Conservation (phyloP, 805 yeast species). For the Myxozyma geophila region DNA sequence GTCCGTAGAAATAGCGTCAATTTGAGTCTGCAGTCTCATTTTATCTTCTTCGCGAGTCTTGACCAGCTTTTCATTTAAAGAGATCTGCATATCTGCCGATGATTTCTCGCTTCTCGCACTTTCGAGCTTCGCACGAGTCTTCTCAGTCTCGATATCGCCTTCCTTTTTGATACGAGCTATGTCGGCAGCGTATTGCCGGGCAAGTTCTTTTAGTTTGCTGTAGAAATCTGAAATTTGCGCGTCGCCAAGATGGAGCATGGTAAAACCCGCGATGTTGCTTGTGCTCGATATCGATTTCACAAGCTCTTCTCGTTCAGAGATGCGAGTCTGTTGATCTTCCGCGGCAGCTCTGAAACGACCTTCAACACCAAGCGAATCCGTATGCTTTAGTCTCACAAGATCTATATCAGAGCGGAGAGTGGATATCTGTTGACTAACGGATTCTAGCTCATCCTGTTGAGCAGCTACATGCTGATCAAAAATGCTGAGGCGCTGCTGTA, state of each 20-base stretch:
- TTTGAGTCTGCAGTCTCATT: constrained; percentile 46
- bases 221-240: constrained; percentile 21
- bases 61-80: constrained; percentile 15
- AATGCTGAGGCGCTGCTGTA: constrained; percentile 50
- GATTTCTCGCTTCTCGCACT: constrained; percentile 39
- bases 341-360: constrained; percentile 60
- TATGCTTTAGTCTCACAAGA: constrained; percentile 45
- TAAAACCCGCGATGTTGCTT: constrained; percentile 28
- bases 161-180: constrained; percentile 25
- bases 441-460: constrained; percentile 38
- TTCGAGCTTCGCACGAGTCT: constrained; percentile 37
- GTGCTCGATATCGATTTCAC: constrained; percentile 14
- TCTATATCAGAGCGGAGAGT: constrained; percentile 40
- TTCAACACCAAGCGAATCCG: constrained; percentile 51
- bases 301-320: constrained; percentile 28
- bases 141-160: constrained; percentile 43
- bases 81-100: constrained; percentile 36
- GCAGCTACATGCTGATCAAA: constrained; percentile 47
- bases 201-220: constrained; percentile 5
- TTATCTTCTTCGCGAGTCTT: constrained; percentile 44
- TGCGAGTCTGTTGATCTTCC: constrained; percentile 31
- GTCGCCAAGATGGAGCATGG: constrained; percentile 12
- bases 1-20: constrained; percentile 49
- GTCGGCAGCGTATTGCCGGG: constrained; percentile 18
- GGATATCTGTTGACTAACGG: constrained; percentile 40